These are phyloP conservation scores for Parastagonospora avenae DNA, from an alignment of 2,329 filamentous ascomycete genomes.

Conservation along the genomic window DNA sequence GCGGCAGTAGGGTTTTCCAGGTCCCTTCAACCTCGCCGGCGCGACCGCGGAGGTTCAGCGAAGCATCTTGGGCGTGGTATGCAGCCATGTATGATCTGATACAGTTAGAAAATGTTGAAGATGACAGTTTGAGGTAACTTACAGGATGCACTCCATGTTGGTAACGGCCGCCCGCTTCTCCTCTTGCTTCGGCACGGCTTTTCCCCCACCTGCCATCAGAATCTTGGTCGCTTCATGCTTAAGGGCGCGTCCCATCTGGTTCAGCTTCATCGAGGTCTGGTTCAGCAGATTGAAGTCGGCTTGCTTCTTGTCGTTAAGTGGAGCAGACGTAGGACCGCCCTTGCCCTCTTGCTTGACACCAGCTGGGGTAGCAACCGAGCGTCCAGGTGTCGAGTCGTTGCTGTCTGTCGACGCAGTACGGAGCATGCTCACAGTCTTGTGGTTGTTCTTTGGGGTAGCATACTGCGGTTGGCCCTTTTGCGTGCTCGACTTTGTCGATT, in stretches of 20 bases:
- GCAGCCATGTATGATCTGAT: slow-evolving; percentile 47
- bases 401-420: slow-evolving; percentile 43
- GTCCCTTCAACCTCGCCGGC: slow-evolving; percentile 40
- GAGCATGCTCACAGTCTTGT: slow-evolving; percentile 42
- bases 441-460: slow-evolving; percentile 44
- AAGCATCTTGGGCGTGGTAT: slow-evolving; percentile 41
- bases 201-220: slow-evolving; percentile 24
- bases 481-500: slow-evolving; percentile 34
- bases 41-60: slow-evolving; percentile 35
- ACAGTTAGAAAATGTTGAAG: slow-evolving; percentile 18
- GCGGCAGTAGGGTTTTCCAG: slow-evolving; percentile 46
- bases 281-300: slow-evolving; percentile 45
- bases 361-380: slow-evolving; percentile 37
- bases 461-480: slow-evolving; percentile 37
- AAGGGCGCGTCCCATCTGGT: slow-evolving; percentile 50
- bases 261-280: slow-evolving; percentile 47
- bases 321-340: slow-evolving; percentile 35
- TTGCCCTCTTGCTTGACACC: slow-evolving; percentile 29
- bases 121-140: slow-evolving; percentile 6
- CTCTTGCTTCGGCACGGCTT: slow-evolving; percentile 36
- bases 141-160: slow-evolving; percentile 53
- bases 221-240: slow-evolving; percentile 53
- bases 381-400: slow-evolving; percentile 42
- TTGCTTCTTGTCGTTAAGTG: slow-evolving; percentile 36
- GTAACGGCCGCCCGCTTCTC: slow-evolving; percentile 48